Percentiles rank a stretch among this genome's conserved stretches.
Evolutionary conservation across 192 early-diverging fungal genomes (phyloP).

Genomic region (Chytriomyces sp.): DNA sequence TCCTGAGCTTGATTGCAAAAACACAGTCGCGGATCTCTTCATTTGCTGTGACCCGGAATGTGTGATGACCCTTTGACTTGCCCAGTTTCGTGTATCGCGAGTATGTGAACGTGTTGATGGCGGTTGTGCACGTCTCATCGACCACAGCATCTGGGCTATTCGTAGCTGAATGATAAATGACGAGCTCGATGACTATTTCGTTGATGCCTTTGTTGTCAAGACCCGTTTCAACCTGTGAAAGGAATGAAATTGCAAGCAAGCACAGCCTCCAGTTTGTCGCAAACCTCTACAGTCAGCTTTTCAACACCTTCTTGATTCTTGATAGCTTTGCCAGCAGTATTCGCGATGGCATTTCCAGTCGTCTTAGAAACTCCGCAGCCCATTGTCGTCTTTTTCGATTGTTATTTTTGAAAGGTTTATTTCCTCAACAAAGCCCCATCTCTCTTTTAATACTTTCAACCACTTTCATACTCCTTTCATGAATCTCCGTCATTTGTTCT

Average conservation of each 20-base stretch:
- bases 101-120: background rate
- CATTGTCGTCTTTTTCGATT: too few species aligned
- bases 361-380: too few species aligned
- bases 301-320: too few species aligned
- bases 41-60: too few species aligned
- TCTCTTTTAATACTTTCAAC: conserved; percentile 20
- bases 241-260: background rate
- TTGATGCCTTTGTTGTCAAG: background rate
- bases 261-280: background rate
- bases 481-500: conserved; percentile 1
- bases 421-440: conserved; percentile 22
- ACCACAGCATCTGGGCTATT: background rate
- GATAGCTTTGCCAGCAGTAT: too few species aligned
- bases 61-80: too few species aligned
- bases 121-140: background rate
- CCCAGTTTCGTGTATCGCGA: too few species aligned
- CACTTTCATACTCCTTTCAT: conserved; percentile 3
- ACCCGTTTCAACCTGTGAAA: background rate
- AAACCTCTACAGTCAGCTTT: background rate
- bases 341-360: too few species aligned
- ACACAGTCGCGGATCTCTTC: too few species aligned
- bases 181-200: background rate
- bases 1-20: too few species aligned
- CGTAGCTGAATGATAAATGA: background rate
- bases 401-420: too few species aligned